Conservation (phyloP, 176 grass and related monocot species). For the Echinochloa phyllopogon region DNA sequence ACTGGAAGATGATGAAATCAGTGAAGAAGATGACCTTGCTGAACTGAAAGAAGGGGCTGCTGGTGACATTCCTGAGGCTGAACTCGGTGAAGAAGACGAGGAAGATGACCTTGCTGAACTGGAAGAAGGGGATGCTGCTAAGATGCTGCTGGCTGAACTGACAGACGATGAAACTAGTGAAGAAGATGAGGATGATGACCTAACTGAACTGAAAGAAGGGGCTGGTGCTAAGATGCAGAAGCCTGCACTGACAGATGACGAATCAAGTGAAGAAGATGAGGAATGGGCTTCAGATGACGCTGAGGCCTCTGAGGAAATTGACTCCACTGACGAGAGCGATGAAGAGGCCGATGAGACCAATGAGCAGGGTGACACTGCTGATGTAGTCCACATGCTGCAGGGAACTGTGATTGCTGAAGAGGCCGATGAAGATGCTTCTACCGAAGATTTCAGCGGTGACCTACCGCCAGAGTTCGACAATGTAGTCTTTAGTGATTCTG, state of each 20-base stretch:
- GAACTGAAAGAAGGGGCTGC: background rate
- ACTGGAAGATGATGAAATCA: background rate
- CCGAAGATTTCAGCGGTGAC: constrained; percentile 46
- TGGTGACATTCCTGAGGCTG: background rate
- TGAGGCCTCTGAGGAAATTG: background rate
- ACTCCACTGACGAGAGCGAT: background rate
- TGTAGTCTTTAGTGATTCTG: constrained; percentile 31
- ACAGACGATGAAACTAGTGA: background rate
- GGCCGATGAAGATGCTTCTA: background rate
- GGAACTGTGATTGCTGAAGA: background rate
- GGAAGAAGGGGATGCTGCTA: background rate
- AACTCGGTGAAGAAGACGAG: constrained; percentile 2
- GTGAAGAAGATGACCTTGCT: background rate
- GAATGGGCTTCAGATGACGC: constrained; percentile 20
- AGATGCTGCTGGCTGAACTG: background rate
- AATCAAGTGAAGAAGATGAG: constrained; percentile 26
- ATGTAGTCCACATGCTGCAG: background rate
- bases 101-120: background rate
- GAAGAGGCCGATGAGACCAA: background rate
- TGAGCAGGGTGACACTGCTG: background rate
- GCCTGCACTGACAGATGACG: background rate
- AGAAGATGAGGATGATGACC: constrained; percentile 20
- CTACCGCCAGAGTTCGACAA: constrained; percentile 42
- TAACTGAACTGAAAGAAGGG: background rate
- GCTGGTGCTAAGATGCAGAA: background rate